Base-by-base conservation (phyloP, 2,329 filamentous ascomycete genomes). In the Fusarium brachygibbosum region DNA sequence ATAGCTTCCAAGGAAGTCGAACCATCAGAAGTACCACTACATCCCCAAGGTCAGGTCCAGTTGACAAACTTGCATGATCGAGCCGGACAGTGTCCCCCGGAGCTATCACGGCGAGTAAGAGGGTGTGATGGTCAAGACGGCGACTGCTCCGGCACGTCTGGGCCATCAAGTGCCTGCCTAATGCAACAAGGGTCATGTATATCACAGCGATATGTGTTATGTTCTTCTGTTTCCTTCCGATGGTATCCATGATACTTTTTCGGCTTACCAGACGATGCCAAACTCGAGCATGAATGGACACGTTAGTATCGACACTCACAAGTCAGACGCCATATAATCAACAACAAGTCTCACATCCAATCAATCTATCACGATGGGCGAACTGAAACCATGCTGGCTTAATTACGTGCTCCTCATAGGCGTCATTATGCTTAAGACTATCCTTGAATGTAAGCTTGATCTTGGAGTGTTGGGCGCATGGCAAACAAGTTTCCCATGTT, bases 271-370 rank as follows among this genome's bases (percentile, higher is more conserved):
- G 13, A 31, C 23, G 14, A 23, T 19, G 21, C 13, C 10, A 12
- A 38, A 29, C 23, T 32, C 16, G 19, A 28, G 16, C n/a, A 5
- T 31, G 40, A 34, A 31, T 32, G 17, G 56, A 31, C 14, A 35
- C 16, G n/a, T 42, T 45, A 37, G 37, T 17, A 44, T 56, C 16
- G 4, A 29, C 23, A 31, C n/a, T 29, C 25, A n/a, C 42, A 25
- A 44, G 37, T 29, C 42, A 49, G 48, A 40, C 60, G 49, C 58
- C 35, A 56, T 63, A 12, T 6, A 48, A 16, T 19, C 31, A 29
- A 16, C 14, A 13, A 6, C 11, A 23, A 23, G 4, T 8, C 16
- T 14, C 10, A 14, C n/a, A 17, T 3, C 35, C 35, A 48, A 48
- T 48, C 14, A n/a, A 9, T 2, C 2, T 8, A 9, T 12, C 4